Conservation (phyloP, 2,329 filamentous ascomycete genomes). For the Zymoseptoria crescenta region DNA sequence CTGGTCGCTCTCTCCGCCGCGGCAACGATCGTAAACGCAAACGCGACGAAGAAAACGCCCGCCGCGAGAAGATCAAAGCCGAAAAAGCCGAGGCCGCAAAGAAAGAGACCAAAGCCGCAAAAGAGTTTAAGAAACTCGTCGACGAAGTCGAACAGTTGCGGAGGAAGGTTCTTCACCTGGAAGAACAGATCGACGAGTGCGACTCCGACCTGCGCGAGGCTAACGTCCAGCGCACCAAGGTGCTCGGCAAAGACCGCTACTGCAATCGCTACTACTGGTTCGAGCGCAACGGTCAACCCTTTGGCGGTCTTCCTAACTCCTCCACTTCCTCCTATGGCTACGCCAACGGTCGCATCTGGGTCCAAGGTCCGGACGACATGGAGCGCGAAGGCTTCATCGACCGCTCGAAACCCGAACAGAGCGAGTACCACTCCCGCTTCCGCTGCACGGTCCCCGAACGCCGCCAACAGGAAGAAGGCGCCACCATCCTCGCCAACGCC, state of each 20-base stretch:
- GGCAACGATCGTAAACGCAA: conserved; percentile 55
- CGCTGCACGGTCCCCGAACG: conserved; percentile 77
- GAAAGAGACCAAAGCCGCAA: conserved; percentile 63
- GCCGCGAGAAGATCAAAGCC: conserved; percentile 59
- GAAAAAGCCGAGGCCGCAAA: conserved; percentile 51
- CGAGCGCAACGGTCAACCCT: conserved; percentile 96
- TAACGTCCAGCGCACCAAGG: conserved; percentile 81
- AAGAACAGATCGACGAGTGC: conserved; percentile 74
- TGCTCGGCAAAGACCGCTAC: conserved; percentile 89
- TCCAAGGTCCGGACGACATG: conserved; percentile 87
- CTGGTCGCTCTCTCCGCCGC: conserved; percentile 48
- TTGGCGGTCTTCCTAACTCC: conserved; percentile 75
- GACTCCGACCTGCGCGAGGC: conserved; percentile 92
- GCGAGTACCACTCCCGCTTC: conserved; percentile 69
- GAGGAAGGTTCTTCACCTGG: conserved; percentile 67
- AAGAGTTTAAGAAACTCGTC: conserved; percentile 78
- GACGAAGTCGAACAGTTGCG: conserved; percentile 87
- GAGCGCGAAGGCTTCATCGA: conserved; percentile 84
- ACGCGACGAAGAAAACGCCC: conserved; percentile 52
- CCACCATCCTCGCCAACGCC: conserved; percentile 67
- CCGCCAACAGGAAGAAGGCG: conserved; percentile 76
- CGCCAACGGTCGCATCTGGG: conserved; percentile 91
- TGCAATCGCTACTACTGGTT: conserved; percentile 99
- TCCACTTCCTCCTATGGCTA: conserved; percentile 83
- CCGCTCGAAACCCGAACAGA: conserved; percentile 59